These are phyloP conservation scores for Clonostachys byssicola DNA, from an alignment of 2,329 filamentous ascomycete species.

Conservation along the genomic window DNA sequence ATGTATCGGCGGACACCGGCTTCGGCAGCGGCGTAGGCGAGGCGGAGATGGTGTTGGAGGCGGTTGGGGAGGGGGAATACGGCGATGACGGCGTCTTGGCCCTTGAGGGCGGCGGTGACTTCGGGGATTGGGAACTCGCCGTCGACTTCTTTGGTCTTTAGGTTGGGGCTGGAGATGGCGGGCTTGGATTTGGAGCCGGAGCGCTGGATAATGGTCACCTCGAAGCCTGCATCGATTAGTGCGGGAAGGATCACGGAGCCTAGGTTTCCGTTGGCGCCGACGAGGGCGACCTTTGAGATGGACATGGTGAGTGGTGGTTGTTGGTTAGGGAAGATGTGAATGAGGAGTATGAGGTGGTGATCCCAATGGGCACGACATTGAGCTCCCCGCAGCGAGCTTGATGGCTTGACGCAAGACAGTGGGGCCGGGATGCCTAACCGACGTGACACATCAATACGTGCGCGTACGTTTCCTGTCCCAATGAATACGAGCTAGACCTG, in stretches of 20 bases:
- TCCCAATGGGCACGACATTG: too few species aligned
- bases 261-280: slow-evolving; percentile 31
- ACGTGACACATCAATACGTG: too few species aligned
- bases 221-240: slow-evolving; percentile 34
- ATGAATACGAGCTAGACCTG: too few species aligned
- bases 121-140: slow-evolving; percentile 20
- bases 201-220: slow-evolving; percentile 52
- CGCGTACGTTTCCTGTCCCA: too few species aligned
- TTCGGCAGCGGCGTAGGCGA: slow-evolving; percentile 53
- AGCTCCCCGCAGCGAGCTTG: too few species aligned
- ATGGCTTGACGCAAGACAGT: too few species aligned
- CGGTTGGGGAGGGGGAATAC: slow-evolving; percentile 28
- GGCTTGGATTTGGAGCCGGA: slow-evolving; percentile 18
- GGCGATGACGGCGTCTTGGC: slow-evolving; percentile 52
- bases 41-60: slow-evolving; percentile 35
- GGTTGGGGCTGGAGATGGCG: slow-evolving; percentile 7
- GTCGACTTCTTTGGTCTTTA: slow-evolving; percentile 15
- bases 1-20: slow-evolving; percentile 60
- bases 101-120: slow-evolving; percentile 42
- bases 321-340: background rate
- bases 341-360: background rate
- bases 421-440: too few species aligned
- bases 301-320: background rate
- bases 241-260: slow-evolving; percentile 29
- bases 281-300: slow-evolving; percentile 24